Evolutionary conservation across 805 yeast species (phyloP).

Genomic region (Candida incommunis): DNA sequence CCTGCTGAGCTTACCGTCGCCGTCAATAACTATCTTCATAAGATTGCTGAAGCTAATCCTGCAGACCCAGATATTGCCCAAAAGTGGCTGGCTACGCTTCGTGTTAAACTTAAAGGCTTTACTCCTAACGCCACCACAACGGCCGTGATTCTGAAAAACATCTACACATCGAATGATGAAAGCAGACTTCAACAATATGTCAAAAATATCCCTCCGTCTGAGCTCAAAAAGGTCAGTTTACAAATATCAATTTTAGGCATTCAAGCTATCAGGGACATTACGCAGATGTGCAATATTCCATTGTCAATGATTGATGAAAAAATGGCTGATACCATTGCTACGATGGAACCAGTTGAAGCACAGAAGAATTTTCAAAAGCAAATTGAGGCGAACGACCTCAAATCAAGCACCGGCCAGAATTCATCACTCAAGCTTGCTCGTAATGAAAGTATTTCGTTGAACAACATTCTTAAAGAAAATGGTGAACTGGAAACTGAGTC

Average conservation of each 20-base stretch:
- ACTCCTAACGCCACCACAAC: conserved; percentile 41
- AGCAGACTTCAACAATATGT: conserved; percentile 9
- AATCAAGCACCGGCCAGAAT: neutral
- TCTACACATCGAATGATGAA: conserved; percentile 15
- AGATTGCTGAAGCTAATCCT: conserved; percentile 27
- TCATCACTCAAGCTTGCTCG: conserved; percentile 5
- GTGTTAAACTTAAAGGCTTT: conserved; percentile 18
- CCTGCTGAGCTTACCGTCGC: conserved; percentile 44
- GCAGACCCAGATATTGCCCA: conserved; percentile 30
- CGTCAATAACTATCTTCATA: conserved; percentile 46
- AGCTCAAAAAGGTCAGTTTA: conserved; percentile 22
- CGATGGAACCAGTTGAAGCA: conserved; percentile 3
- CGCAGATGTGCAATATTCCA: conserved; percentile 21
- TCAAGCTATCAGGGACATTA: conserved; percentile 25
- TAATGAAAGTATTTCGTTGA: conserved; percentile 3
- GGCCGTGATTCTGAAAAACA: conserved; percentile 43
- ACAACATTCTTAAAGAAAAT: conserved; percentile 1
- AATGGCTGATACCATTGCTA: conserved; percentile 7
- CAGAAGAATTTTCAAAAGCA: neutral
- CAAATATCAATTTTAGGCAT: conserved; percentile 42
- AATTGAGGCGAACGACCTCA: neutral
- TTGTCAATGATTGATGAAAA: conserved; percentile 16
- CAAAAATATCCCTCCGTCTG: conserved; percentile 10
- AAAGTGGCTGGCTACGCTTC: conserved; percentile 25
- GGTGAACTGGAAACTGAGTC: conserved; percentile 10